Base-by-base conservation (phyloP, 1,284 basidiomycete genomes). In the Sanguinoderma infundibulare region DNA sequence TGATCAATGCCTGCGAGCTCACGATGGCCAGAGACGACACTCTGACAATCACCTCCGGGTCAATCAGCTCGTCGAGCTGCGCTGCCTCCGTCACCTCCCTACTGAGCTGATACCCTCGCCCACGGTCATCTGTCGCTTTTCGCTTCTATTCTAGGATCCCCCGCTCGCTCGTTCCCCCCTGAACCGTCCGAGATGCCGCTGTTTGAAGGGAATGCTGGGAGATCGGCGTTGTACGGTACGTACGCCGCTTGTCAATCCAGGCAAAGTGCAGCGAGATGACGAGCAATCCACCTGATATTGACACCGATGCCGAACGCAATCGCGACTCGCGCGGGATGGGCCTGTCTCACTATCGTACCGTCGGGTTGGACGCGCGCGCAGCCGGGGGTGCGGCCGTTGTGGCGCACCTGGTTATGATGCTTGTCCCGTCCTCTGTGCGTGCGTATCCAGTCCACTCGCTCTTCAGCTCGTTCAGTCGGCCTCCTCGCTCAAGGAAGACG, bases 351-450 rank as follows among this genome's bases (percentile, higher is more conserved):
- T n/a, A n/a, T n/a, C n/a, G n/a, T n/a, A n/a, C n/a, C n/a, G n/a
- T n/a, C n/a, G n/a, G n/a, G n/a, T n/a, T n/a, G n/a, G n/a, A n/a
- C 32, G 35, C 39, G 51, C 30, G 35, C 38, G 22, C 38, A 59
- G 54, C 59, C 50, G 60, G 50, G 24, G 57, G 65, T 28, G 67
- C 63, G n/a, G 66, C 63, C 12, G 60, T 61, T n/a, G 39, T 65
- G 26, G 68, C 68, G 26, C 68, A 70, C 53, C 55, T 66, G 17
- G 59, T 66, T 14, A 63, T 58, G 52, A 57, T 53, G 55, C 55
- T 68, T 22, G 61, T 71, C 22, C 70, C 70, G 15, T 26, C 50
- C 30, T 67, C 70, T 34, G 57, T 63, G 28, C 62, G 70, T 71
- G 60, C 62, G 70, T 68, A 9, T 30, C 32, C 32, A 24, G 28